Evolutionary conservation across 2,329 filamentous ascomycete species (phyloP), one percentile per base, ranked within the genome.

Genomic region (Colletotrichum sp.): DNA sequence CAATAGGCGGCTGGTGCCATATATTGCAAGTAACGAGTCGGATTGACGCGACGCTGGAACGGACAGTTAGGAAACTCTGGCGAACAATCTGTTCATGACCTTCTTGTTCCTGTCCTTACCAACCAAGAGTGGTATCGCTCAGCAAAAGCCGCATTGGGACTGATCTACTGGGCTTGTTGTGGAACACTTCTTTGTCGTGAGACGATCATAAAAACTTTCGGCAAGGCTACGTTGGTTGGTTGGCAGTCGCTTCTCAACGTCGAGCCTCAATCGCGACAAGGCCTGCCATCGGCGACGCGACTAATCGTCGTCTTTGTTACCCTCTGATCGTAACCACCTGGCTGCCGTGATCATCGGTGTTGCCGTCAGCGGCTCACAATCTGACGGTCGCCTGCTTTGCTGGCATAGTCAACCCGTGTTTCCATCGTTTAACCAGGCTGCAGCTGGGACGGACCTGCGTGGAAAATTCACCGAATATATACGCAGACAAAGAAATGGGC

Each of bases 141-240:
- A 55, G 30, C 36, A 55, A 55, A 18, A 10, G 36, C 63, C 70
- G 52, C 24, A 69, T 49, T 24, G 15, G 57, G 57, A 44, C 30
- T 36, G 64, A 65, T 73, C 32, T n/a, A 49, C 70, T 44, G 32
- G 26, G 21, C 24, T 24, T 28, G 16, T 10, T 30, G 62, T 10
- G 36, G 28, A 16, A 59, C 26, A 55, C 10, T 39, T 67, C 72
- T 76, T 76, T 76, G 73, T 76, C 32, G n/a, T 24, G 16, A 59
- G 57, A 52, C 24, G 70, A 76, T 73, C 44, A 32, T n/a, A 60
- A 32, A 21, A 49, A 12, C 24, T 21, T 52, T 39, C 55, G 39
- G n/a, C 26, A 4, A 57, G 59, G 59, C 59, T 32, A 21, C 59
- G 28, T 36, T 30, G 10, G n/a, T 21, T 24, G 16, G 26, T 34